Evolutionary conservation across 306 rosid species (phyloP).

Genomic region (Malus fusca): DNA sequence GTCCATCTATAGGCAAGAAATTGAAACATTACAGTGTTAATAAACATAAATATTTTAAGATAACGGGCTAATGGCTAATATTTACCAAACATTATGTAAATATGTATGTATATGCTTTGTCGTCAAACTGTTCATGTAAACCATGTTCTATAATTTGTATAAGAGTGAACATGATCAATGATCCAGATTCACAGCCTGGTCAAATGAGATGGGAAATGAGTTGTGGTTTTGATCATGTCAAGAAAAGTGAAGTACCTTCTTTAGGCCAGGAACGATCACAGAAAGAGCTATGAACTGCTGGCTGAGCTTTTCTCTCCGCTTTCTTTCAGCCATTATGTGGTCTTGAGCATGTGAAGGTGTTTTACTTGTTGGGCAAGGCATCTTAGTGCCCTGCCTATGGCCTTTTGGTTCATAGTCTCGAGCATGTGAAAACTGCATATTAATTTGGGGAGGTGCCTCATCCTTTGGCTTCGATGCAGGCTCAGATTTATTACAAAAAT

Average conservation of each 20-base stretch:
- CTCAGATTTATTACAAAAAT: conserved; percentile 11
- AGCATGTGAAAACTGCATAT: conserved; percentile 14
- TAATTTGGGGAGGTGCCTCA: conserved; percentile 18
- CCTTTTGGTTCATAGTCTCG: conserved; percentile 13
- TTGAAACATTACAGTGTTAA: not conserved
- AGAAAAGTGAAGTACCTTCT: conserved; percentile 42
- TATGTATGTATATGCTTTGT: not conserved
- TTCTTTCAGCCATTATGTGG: conserved; percentile 75
- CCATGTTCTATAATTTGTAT: not conserved
- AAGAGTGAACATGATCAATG: not conserved
- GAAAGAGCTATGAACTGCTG: conserved; percentile 78
- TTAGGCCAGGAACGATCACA: conserved; percentile 60
- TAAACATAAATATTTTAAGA: not conserved
- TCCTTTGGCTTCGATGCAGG: conserved; percentile 18
- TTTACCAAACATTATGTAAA: no score
- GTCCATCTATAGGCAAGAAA: conserved; percentile 40
- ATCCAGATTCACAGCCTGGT: not conserved
- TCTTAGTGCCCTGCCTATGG: conserved; percentile 19
- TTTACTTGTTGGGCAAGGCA: conserved; percentile 22
- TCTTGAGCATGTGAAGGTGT: conserved; percentile 43
- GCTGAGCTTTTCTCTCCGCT: conserved; percentile 69
- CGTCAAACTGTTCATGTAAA: not conserved
- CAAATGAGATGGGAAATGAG: not conserved
- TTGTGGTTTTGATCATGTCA: not conserved
- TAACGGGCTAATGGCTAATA: no score